Conservation (phyloP, 2,329 filamentous ascomycete species). For the Phyllosticta ampelicida region DNA sequence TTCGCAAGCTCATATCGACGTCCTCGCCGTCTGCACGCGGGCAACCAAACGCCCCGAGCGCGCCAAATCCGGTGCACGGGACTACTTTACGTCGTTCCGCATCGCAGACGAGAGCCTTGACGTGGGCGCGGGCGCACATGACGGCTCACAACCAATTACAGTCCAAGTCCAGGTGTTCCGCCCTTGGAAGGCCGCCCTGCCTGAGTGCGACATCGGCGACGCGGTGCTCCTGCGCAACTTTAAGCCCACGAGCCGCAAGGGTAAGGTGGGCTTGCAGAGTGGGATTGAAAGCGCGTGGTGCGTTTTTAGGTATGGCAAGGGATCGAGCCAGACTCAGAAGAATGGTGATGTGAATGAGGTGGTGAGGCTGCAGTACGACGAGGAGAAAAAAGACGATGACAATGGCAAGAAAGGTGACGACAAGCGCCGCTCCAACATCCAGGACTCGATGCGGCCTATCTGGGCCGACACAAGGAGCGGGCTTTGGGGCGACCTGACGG, state of each 20-base stretch:
- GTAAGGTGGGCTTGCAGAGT: conserved; percentile 27
- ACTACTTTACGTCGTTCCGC: conserved; percentile 33
- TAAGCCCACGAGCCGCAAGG: conserved; percentile 30
- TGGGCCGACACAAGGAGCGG: conserved; percentile 19
- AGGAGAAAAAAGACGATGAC: background rate
- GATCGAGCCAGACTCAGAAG: background rate
- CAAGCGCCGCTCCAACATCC: background rate
- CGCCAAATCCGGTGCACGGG: conserved; percentile 32
- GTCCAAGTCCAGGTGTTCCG: conserved; percentile 33
- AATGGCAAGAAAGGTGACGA: background rate
- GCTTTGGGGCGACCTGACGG: conserved; percentile 18
- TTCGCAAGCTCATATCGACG: conserved; percentile 31
- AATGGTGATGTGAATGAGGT: background rate
- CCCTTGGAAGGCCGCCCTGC: conserved; percentile 32
- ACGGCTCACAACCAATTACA: too few relatives aligned
- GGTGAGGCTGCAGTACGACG: background rate
- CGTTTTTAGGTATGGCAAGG: conserved; percentile 31
- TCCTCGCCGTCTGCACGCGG: conserved; percentile 34
- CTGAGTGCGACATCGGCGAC: conserved; percentile 31
- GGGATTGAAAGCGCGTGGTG: conserved; percentile 37
- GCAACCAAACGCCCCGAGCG: conserved; percentile 23
- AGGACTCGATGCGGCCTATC: conserved; percentile 13
- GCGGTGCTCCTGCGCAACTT: conserved; percentile 35
- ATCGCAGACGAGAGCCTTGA: conserved; percentile 29
- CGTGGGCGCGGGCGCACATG: background rate